Evolutionary conservation across 495 filamentous ascomycete genomes (phyloP).

Genomic region (Pyrenula massariospora): DNA sequence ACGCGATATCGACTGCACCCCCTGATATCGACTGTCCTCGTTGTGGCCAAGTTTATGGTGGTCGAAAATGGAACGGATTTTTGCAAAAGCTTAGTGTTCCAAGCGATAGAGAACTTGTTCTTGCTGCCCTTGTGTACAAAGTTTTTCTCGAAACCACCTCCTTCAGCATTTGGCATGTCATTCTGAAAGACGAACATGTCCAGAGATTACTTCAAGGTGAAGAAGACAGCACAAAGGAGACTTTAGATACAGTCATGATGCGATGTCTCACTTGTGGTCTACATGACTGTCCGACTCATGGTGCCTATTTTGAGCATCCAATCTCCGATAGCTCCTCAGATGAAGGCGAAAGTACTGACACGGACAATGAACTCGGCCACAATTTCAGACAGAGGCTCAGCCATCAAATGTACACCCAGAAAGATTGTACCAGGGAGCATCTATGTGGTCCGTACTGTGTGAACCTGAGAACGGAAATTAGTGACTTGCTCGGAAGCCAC

Average conservation of each 20-base stretch:
- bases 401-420: not conserved
- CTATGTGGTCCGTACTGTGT: not conserved
- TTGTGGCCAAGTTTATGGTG: not conserved
- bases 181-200: not conserved
- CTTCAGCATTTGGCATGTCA: not conserved
- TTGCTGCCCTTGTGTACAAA: not conserved
- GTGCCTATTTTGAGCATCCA: not conserved
- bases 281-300: conserved; percentile 1
- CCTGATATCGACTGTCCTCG: not conserved
- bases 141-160: not conserved
- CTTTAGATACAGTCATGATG: not conserved
- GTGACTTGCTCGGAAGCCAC: not conserved
- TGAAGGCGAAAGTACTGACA: not conserved
- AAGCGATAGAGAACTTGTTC: not conserved
- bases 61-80: not conserved
- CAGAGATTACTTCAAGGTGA: not conserved
- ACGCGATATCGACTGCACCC: not conserved
- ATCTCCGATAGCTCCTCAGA: not conserved
- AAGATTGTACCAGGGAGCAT: not conserved
- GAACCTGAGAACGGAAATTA: not conserved
- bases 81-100: not conserved
- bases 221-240: not conserved
- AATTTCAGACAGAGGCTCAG: not conserved
- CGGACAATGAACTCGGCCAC: not conserved
- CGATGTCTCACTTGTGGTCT: not conserved